A percentile compares a stretch with the other conserved stretches of the same genome.
Conservation (phyloP, 257 asterid genomes). For the Scutellaria minor region DNA sequence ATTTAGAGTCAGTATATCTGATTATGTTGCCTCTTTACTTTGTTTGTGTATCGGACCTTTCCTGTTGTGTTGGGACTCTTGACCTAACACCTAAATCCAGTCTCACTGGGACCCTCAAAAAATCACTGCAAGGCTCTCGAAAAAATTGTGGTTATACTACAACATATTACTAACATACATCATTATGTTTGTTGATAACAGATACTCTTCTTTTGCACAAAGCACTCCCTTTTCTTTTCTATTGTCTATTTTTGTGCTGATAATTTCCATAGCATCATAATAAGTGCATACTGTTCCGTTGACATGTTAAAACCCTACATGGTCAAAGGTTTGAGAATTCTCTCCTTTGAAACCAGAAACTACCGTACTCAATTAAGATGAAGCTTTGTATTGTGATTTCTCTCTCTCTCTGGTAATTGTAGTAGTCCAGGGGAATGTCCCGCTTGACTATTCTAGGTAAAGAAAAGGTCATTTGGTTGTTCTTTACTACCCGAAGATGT, state of each 20-base stretch:
- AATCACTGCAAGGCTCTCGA: neutral
- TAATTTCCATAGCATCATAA: neutral
- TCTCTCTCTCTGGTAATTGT: neutral
- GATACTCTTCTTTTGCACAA: neutral
- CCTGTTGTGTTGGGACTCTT: neutral
- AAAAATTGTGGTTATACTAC: slow-evolving; percentile 10
- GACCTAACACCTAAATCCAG: neutral
- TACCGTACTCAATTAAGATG: neutral
- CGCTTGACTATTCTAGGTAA: neutral
- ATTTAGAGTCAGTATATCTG: neutral
- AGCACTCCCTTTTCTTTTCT: neutral
- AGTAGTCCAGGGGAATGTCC: neutral
- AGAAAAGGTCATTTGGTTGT: neutral
- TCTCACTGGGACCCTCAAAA: neutral
- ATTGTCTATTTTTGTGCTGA: neutral
- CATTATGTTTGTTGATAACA: neutral
- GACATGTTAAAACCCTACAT: neutral
- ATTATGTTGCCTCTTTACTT: slow-evolving; percentile 2
- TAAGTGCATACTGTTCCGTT: slow-evolving; percentile 1
- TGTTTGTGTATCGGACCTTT: neutral
- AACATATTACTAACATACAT: neutral
- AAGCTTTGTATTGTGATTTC: neutral
- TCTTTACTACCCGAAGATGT: neutral
- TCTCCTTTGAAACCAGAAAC: slow-evolving; percentile 23
- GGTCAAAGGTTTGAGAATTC: slow-evolving; percentile 18